phyloP scores from a whole-genome alignment of 176 grass and related monocot genomes.

The Lolium perenne region DNA sequence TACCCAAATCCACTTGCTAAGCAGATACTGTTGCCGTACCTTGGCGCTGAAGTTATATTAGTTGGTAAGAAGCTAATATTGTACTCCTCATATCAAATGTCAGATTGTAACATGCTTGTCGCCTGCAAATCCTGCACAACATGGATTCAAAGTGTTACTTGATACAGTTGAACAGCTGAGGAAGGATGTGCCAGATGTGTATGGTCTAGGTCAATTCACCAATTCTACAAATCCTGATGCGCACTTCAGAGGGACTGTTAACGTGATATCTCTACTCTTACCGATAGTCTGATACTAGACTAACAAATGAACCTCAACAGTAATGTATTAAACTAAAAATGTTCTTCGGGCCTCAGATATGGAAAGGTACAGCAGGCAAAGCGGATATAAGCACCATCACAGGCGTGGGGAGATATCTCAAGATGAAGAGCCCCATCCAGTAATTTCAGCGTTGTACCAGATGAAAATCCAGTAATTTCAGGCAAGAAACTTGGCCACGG shows the following conservation, averaged over 20 bases:
- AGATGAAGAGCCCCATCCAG: too few species aligned
- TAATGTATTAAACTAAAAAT: constrained; percentile 19
- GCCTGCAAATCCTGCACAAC: constrained; percentile 70
- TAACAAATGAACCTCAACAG: neutral
- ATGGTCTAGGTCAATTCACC: constrained; percentile 72
- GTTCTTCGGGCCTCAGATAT: constrained; percentile 77
- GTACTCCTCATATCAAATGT: neutral
- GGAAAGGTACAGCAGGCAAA: constrained; percentile 88
- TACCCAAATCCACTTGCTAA: constrained; percentile 19
- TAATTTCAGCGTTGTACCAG: too few species aligned
- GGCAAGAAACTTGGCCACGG: too few species aligned
- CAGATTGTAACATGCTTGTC: constrained; percentile 17
- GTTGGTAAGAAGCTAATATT: constrained; percentile 54
- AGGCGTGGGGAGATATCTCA: too few species aligned
- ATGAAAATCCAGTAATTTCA: too few species aligned
- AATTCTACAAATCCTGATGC: constrained; percentile 83
- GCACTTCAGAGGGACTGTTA: constrained; percentile 82
- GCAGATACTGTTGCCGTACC: constrained; percentile 64
- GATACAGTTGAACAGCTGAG: constrained; percentile 75
- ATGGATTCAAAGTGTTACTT: constrained; percentile 62
- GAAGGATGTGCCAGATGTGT: constrained; percentile 57
- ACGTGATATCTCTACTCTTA: neutral
- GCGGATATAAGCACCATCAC: constrained; percentile 50
- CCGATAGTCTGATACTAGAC: neutral
- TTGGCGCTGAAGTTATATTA: constrained; percentile 74